phyloP scores from a whole-genome alignment of 139 green algal genomes.

The Coelastrella sp. region DNA sequence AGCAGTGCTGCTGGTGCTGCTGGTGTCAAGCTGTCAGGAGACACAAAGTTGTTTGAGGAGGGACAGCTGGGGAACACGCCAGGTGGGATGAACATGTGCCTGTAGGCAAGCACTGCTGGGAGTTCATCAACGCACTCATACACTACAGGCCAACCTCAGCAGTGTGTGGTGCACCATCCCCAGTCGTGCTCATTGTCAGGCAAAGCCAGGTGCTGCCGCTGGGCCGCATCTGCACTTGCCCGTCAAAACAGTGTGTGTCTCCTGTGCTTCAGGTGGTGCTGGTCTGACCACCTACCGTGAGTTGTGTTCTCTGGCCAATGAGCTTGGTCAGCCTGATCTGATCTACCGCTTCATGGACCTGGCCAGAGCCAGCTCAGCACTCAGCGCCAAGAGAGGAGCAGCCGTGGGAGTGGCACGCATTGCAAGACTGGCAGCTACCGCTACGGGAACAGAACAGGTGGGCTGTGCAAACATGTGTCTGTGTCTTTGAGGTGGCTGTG shows the following conservation, averaged over 20 bases:
- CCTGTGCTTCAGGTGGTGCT: conserved; percentile 53
- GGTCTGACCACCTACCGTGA: conserved; percentile 90
- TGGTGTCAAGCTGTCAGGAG: conserved; percentile 72
- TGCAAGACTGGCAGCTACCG: conserved; percentile 77
- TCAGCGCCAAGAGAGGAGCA: conserved; percentile 83
- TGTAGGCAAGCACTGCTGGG: too few relatives aligned
- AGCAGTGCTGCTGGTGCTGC: background rate
- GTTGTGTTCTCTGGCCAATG: conserved; percentile 89
- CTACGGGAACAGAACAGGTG: conserved; percentile 1
- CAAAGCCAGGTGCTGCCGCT: too few relatives aligned
- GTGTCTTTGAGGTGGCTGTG: too few relatives aligned
- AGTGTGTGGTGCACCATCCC: too few relatives aligned
- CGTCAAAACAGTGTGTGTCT: too few relatives aligned
- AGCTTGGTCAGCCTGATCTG: conserved; percentile 94
- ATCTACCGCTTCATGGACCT: conserved; percentile 93
- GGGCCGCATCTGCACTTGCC: too few relatives aligned
- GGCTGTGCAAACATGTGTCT: too few relatives aligned
- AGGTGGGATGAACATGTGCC: conserved; percentile 39
- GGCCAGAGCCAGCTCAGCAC: conserved; percentile 76
- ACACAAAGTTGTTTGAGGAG: conserved; percentile 63
- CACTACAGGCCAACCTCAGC: too few relatives aligned
- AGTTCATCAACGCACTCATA: too few relatives aligned
- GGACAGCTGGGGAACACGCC: conserved; percentile 46
- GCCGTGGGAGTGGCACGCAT: conserved; percentile 92
- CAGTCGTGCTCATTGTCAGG: too few relatives aligned